A percentile compares a stretch with the other conserved stretches of the same genome.
phyloP scores from a whole-genome alignment of 805 yeast genomes.

The Trichomonascus vanleenenianus region DNA sequence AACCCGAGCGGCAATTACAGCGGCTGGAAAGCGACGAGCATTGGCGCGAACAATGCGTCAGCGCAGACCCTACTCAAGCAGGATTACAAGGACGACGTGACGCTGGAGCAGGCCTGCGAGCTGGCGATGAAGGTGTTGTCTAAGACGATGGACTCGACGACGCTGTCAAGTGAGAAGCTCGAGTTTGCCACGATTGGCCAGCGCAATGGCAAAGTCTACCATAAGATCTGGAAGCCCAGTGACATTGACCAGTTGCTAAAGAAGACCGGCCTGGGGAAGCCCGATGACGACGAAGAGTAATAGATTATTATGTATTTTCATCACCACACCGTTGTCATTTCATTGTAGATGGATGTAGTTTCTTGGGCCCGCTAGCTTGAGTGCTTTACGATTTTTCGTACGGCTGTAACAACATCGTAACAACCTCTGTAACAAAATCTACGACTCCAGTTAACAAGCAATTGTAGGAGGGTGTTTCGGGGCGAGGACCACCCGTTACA shows the following conservation, averaged over 20 bases:
- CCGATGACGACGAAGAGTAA: constrained; percentile 41
- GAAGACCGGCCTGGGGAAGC: constrained; percentile 60
- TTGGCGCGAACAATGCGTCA: constrained; percentile 93
- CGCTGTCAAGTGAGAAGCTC: constrained; percentile 77
- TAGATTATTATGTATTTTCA: not conserved
- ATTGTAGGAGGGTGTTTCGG: no score
- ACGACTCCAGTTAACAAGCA: no score
- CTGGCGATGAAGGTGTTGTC: constrained; percentile 86
- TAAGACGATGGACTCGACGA: constrained; percentile 87
- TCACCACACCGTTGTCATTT: no score
- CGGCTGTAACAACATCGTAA: no score
- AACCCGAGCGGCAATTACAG: constrained; percentile 97
- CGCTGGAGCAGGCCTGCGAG: constrained; percentile 61
- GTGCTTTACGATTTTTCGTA: not conserved
- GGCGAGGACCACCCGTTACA: no score
- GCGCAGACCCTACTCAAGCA: constrained; percentile 94
- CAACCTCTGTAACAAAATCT: no score
- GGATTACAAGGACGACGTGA: constrained; percentile 80
- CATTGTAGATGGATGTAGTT: no score
- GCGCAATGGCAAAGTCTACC: constrained; percentile 45
- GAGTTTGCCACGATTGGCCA: constrained; percentile 78
- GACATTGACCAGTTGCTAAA: constrained; percentile 71
- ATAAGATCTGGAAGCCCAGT: constrained; percentile 70
- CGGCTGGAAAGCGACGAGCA: constrained; percentile 97
- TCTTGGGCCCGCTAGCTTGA: no score